A percentile compares a stretch with the other conserved stretches of the same genome.
Conservation (phyloP, 176 grass and related monocot genomes). For the Oryza longistaminata region DNA sequence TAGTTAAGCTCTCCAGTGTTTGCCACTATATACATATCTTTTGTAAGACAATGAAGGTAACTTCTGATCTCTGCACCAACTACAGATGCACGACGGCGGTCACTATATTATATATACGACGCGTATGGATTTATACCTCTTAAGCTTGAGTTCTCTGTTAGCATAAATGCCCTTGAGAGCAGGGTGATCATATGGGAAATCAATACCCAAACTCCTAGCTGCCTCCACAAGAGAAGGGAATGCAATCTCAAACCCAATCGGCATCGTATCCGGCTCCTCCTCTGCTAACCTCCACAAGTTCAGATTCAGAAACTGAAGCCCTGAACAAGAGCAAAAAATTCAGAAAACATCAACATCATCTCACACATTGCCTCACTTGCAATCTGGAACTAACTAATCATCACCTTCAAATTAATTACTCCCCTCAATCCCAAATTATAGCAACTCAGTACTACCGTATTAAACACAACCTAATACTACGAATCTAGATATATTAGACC, state of each 20-base stretch:
- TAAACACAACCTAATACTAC: too few relatives aligned
- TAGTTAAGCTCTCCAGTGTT: not conserved
- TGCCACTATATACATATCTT: not conserved
- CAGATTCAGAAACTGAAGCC: slow-evolving; percentile 58
- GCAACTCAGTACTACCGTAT: too few relatives aligned
- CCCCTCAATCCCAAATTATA: too few relatives aligned
- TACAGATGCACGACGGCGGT: not conserved
- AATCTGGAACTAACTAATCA: not conserved
- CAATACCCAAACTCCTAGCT: slow-evolving; percentile 54
- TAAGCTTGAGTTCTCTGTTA: slow-evolving; percentile 67
- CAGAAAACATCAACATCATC: not conserved
- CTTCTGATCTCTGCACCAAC: not conserved
- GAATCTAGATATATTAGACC: too few relatives aligned
- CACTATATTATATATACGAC: too few relatives aligned
- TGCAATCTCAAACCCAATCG: slow-evolving; percentile 89
- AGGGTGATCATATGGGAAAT: slow-evolving; percentile 63
- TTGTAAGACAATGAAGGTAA: not conserved
- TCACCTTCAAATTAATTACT: not conserved
- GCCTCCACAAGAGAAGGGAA: slow-evolving; percentile 86
- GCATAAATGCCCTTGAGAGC: slow-evolving; percentile 58
- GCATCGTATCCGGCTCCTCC: slow-evolving; percentile 72
- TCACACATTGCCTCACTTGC: not conserved
- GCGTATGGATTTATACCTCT: slow-evolving; percentile 46
- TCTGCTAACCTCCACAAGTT: slow-evolving; percentile 78
- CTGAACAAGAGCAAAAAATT: slow-evolving; percentile 29